Percentiles rank a stretch among this genome's conserved stretches.
Conservation (phyloP, 2,329 filamentous ascomycete species). For the Cladophialophora psammophila region DNA sequence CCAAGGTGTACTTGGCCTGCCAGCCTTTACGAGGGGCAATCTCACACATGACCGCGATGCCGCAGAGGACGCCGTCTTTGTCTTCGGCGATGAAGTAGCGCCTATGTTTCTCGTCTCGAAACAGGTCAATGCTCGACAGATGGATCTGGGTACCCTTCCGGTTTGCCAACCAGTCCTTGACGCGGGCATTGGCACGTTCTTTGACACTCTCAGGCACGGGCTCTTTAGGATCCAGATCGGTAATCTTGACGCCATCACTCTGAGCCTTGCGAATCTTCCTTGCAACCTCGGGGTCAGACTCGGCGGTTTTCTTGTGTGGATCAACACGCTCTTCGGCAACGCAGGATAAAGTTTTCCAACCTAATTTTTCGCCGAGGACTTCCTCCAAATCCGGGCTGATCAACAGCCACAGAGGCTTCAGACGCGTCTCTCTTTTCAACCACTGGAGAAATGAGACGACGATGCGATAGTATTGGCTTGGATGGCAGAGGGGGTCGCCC, state of each 20-base stretch:
- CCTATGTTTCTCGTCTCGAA: conserved; percentile 82
- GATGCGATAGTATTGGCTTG: conserved; percentile 75
- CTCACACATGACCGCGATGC: conserved; percentile 82
- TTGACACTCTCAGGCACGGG: conserved; percentile 71
- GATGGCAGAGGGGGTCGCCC: conserved; percentile 85
- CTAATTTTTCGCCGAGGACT: conserved; percentile 78
- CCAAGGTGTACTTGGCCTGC: conserved; percentile 95
- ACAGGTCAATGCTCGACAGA: conserved; percentile 86
- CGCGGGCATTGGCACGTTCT: conserved; percentile 72
- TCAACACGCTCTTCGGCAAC: conserved; percentile 89
- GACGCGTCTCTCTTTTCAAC: conserved; percentile 71
- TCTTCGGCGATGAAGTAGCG: conserved; percentile 85
- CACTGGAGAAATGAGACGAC: conserved; percentile 77
- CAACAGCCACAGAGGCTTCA: conserved; percentile 88
- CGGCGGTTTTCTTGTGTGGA: conserved; percentile 70
- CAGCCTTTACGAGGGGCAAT: conserved; percentile 82
- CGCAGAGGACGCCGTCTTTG: conserved; percentile 73
- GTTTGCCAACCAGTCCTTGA: conserved; percentile 78
- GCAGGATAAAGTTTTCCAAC: conserved; percentile 88
- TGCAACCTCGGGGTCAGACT: conserved; percentile 70
- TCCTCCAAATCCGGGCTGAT: conserved; percentile 81
- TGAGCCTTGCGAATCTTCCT: conserved; percentile 83
- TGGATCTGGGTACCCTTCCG: conserved; percentile 89
- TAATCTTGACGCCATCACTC: conserved; percentile 81
- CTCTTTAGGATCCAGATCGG: conserved; percentile 72